Evolutionary conservation across 2,329 filamentous ascomycete genomes (phyloP).

Genomic region (Alternaria arborescens): DNA sequence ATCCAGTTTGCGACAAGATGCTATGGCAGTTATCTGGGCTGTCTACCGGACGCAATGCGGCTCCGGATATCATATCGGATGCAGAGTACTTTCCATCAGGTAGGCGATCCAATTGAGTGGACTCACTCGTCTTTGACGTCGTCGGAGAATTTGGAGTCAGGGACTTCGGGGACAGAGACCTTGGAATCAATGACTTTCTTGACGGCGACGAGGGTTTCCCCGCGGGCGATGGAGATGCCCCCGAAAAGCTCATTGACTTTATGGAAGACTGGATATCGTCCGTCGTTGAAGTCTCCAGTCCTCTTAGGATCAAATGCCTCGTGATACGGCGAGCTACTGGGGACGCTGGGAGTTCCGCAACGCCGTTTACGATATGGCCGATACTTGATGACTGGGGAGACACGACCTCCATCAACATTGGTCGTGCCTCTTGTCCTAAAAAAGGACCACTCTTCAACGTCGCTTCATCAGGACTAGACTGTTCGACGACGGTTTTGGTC

Average conservation of each 20-base stretch:
- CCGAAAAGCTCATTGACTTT: slow-evolving; percentile 1
- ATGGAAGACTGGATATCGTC: slow-evolving; percentile 30
- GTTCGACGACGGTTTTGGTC: slow-evolving; percentile 56
- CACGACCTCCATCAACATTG: slow-evolving; percentile 16
- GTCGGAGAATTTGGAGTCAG: neutral
- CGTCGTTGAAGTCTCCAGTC: slow-evolving; percentile 38
- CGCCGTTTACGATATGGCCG: neutral
- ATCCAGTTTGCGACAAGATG: slow-evolving; percentile 36
- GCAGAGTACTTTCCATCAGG: neutral
- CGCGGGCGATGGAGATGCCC: neutral
- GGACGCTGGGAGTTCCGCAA: slow-evolving; percentile 43
- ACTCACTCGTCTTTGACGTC: slow-evolving; percentile 1
- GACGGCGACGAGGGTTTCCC: neutral
- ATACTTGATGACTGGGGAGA: slow-evolving; percentile 14
- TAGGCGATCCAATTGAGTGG: slow-evolving; percentile 2
- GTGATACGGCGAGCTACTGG: slow-evolving; percentile 46
- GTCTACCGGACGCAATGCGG: slow-evolving; percentile 2
- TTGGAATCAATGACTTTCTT: neutral
- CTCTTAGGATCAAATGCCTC: slow-evolving; percentile 41
- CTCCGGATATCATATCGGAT: neutral
- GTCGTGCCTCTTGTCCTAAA: slow-evolving; percentile 5
- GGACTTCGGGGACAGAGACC: neutral
- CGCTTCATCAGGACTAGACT: slow-evolving; percentile 25
- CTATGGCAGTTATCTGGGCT: slow-evolving; percentile 26
- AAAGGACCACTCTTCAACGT: slow-evolving; percentile 17